These are phyloP conservation scores for Xylaria sp. DNA, from an alignment of 2,329 filamentous ascomycete species.

Conservation along the genomic window DNA sequence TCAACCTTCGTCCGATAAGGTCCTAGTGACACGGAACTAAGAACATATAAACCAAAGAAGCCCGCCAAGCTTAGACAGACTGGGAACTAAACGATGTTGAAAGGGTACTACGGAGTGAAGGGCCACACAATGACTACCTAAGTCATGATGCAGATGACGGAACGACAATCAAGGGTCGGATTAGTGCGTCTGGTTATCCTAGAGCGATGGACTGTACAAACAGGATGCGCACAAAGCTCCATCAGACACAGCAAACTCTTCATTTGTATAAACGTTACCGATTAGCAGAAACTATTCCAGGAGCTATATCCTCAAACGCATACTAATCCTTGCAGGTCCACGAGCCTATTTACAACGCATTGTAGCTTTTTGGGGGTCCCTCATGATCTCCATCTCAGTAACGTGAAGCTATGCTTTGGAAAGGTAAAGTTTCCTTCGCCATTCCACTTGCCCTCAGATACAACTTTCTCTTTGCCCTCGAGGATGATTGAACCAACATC, in stretches of 20 bases:
- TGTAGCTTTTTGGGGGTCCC: no score
- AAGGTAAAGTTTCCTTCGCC: constrained; percentile 66
- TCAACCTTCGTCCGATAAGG: not conserved
- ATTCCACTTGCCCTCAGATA: constrained; percentile 66
- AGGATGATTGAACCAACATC: constrained; percentile 64
- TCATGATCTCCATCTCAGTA: constrained; percentile 55
- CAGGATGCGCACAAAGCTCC: constrained; percentile 17
- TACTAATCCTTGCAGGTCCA: constrained; percentile 1
- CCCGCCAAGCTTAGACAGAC: not conserved
- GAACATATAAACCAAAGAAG: not conserved
- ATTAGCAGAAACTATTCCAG: not conserved
- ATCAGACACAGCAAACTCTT: constrained; percentile 12
- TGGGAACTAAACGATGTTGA: no score
- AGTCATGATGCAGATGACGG: constrained; percentile 17
- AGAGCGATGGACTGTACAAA: constrained; percentile 19
- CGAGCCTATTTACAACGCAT: not conserved
- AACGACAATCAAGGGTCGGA: constrained; percentile 14
- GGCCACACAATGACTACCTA: not conserved
- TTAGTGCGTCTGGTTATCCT: constrained; percentile 6
- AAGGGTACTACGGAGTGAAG: not conserved
- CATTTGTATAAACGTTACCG: constrained; percentile 30
- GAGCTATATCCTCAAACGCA: not conserved
- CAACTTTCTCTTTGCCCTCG: constrained; percentile 63
- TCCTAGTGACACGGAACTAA: not conserved
- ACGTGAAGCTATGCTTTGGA: constrained; percentile 69